These are phyloP conservation scores for Myriosclerotinia curreyana DNA, from an alignment of 2,329 filamentous ascomycete species.

Conservation along the genomic window DNA sequence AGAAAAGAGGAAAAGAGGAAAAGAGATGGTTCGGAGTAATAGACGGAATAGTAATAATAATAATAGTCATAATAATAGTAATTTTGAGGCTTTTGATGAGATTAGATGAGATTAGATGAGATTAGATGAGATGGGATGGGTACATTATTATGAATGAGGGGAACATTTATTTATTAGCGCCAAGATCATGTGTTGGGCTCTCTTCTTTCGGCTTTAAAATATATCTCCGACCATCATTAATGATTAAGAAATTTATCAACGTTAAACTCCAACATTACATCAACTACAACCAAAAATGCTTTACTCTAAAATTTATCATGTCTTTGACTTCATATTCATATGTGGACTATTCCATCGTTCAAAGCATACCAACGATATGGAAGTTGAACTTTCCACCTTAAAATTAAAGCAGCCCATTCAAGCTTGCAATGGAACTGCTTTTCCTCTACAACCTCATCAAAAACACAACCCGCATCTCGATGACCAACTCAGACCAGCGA, in stretches of 20 bases:
- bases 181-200: constrained; percentile 2
- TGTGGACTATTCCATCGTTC: not conserved
- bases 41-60: not conserved
- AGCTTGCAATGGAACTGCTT: not conserved
- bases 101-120: not conserved
- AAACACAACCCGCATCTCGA: not conserved
- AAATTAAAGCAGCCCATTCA: not conserved
- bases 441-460: too few relatives aligned
- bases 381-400: constrained; percentile 4
- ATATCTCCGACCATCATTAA: not conserved
- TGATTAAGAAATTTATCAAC: not conserved
- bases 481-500: constrained; percentile 15
- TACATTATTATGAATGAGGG: not conserved
- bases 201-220: not conserved
- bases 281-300: not conserved
- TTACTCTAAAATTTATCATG: constrained; percentile 1
- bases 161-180: not conserved
- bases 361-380: not conserved
- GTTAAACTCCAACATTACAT: not conserved
- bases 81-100: constrained; percentile 5
- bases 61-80: too few relatives aligned
- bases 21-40: not conserved
- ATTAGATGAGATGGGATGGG: too few relatives aligned
- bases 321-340: not conserved
- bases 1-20: too few relatives aligned